Evolutionary conservation across 2,329 filamentous ascomycete genomes (phyloP).

Genomic region (Didymella sp.): DNA sequence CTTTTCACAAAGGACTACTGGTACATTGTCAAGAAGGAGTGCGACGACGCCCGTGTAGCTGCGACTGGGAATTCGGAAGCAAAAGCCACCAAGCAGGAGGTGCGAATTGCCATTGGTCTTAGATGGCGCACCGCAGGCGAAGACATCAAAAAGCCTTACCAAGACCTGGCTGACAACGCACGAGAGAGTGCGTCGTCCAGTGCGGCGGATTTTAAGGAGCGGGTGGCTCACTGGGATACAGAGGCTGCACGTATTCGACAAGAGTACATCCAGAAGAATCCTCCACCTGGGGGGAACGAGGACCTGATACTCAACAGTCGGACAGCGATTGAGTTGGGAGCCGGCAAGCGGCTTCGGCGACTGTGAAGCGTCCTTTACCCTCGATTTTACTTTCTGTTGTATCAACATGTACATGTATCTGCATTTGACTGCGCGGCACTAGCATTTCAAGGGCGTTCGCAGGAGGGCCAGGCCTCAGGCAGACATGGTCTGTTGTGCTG

Average conservation of each 20-base stretch:
- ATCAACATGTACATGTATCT: slow-evolving; percentile 25
- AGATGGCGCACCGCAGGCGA: slow-evolving; percentile 85
- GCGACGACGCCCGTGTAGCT: slow-evolving; percentile 70
- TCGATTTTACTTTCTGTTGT: slow-evolving; percentile 23
- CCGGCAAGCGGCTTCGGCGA: slow-evolving; percentile 44
- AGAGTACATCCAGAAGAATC: slow-evolving; percentile 52
- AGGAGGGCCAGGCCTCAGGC: slow-evolving; percentile 1
- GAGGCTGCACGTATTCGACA: slow-evolving; percentile 61
- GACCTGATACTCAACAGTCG: slow-evolving; percentile 43
- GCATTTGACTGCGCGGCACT: slow-evolving; percentile 27
- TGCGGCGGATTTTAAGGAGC: slow-evolving; percentile 65
- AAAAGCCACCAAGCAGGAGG: slow-evolving; percentile 73
- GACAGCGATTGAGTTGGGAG: slow-evolving; percentile 49
- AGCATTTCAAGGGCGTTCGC: slow-evolving; percentile 36
- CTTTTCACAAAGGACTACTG: slow-evolving; percentile 83
- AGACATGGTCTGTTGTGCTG: slow-evolving; percentile 4
- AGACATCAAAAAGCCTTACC: slow-evolving; percentile 77
- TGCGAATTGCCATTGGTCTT: slow-evolving; percentile 82
- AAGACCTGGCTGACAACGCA: slow-evolving; percentile 74
- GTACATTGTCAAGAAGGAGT: slow-evolving; percentile 67
- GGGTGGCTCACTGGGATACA: slow-evolving; percentile 74
- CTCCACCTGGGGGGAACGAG: slow-evolving; percentile 40
- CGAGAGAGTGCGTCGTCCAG: slow-evolving; percentile 69
- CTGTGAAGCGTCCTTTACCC: slow-evolving; percentile 19
- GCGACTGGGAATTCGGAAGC: slow-evolving; percentile 70